Percentiles rank a stretch among this genome's conserved stretches.
These are phyloP conservation scores for Ceratocystis alfenasii DNA, from an alignment of 2,329 filamentous ascomycete genomes.

Conservation along the genomic window DNA sequence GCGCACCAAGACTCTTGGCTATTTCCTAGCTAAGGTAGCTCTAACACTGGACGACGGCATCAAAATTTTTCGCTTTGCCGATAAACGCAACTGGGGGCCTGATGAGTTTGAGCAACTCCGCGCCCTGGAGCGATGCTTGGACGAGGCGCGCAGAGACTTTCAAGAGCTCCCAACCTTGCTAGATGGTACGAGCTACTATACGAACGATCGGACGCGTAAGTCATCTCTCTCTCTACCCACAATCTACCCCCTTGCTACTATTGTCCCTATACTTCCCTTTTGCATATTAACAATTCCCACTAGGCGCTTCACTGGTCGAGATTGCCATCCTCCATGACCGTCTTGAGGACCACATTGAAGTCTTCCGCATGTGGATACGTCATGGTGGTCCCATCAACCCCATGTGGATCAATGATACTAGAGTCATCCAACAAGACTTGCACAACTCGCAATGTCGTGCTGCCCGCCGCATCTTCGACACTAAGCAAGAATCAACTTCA, in stretches of 20 bases:
- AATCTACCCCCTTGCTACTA: neutral
- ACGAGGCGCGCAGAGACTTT: constrained; percentile 49
- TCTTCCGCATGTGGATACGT: constrained; percentile 44
- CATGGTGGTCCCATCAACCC: constrained; percentile 45
- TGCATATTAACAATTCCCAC: neutral
- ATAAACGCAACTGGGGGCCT: constrained; percentile 46
- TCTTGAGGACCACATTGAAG: constrained; percentile 38
- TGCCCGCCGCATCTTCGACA: constrained; percentile 43
- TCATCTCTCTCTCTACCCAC: neutral
- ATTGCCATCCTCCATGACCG: constrained; percentile 36
- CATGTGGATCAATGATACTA: constrained; percentile 44
- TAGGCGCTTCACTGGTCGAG: constrained; percentile 43
- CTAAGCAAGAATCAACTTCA: constrained; percentile 36
- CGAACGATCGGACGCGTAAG: constrained; percentile 34
- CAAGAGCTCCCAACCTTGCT: constrained; percentile 45
- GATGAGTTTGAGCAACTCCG: constrained; percentile 49
- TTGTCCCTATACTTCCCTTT: neutral
- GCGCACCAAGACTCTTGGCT: constrained; percentile 43
- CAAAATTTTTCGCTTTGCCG: constrained; percentile 43
- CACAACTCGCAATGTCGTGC: constrained; percentile 48
- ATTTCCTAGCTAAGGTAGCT: constrained; percentile 47
- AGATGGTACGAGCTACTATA: constrained; percentile 46
- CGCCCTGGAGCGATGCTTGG: constrained; percentile 43
- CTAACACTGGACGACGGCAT: constrained; percentile 41
- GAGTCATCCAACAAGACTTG: constrained; percentile 38